phyloP scores from a whole-genome alignment of 139 green algal genomes.

The Tetradesmus obliquus region DNA sequence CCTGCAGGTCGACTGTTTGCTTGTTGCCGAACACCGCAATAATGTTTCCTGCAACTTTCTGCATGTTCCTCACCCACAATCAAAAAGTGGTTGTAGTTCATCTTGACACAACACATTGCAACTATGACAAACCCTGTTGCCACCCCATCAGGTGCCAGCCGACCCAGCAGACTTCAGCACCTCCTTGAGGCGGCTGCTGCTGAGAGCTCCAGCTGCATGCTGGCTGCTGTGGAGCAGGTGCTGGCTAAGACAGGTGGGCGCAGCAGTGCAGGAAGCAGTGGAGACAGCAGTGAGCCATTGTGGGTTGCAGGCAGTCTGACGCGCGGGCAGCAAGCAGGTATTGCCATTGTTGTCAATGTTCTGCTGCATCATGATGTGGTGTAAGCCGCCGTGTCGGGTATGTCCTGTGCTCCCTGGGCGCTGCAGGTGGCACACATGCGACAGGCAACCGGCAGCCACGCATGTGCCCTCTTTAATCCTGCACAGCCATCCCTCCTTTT shows the following conservation, averaged over 20 bases:
- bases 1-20: neutral
- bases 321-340: neutral
- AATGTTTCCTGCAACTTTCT: neutral
- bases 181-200: neutral
- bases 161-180: constrained; percentile 8
- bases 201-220: constrained; percentile 11
- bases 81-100: too few species aligned
- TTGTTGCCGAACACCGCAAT: neutral
- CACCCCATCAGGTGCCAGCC: neutral
- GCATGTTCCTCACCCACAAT: too few species aligned
- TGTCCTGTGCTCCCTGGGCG: neutral
- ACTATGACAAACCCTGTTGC: too few species aligned
- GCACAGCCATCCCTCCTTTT: too few species aligned
- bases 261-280: neutral
- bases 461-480: neutral
- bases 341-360: neutral
- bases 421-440: neutral
- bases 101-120: too few species aligned
- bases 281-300: neutral
- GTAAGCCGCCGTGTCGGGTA: neutral
- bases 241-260: constrained; percentile 23
- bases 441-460: neutral
- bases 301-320: neutral
- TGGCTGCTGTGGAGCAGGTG: constrained; percentile 43
- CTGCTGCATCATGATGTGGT: neutral